These are phyloP conservation scores for Trichothecium roseum DNA, from an alignment of 2,329 filamentous ascomycete genomes.

Conservation along the genomic window DNA sequence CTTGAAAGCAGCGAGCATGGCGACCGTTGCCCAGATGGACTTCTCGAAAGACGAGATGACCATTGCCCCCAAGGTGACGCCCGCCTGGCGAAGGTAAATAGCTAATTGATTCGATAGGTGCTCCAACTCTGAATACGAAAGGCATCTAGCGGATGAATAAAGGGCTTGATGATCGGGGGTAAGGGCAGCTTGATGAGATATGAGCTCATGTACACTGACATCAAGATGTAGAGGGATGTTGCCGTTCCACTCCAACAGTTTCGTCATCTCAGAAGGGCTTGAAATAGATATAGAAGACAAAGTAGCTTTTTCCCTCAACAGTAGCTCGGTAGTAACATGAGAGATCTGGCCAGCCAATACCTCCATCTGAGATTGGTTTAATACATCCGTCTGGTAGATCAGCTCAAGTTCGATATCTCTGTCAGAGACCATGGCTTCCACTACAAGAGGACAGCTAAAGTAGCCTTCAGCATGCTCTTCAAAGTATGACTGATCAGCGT, in stretches of 20 bases:
- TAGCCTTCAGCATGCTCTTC: not conserved
- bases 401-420: constrained; percentile 1
- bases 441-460: constrained; percentile 3
- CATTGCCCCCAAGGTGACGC: constrained; percentile 6
- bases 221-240: constrained; percentile 26
- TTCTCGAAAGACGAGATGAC: constrained; percentile 8
- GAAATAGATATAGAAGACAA: not conserved
- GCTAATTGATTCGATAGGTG: constrained; percentile 17
- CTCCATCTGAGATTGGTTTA: not conserved
- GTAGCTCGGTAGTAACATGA: not conserved
- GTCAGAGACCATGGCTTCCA: not conserved
- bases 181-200: constrained; percentile 24
- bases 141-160: constrained; percentile 14
- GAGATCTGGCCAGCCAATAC: constrained; percentile 3
- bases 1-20: constrained; percentile 7
- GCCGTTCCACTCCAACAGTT: constrained; percentile 37
- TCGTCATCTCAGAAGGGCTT: constrained; percentile 22
- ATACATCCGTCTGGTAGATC: constrained; percentile 3
- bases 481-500: not conserved
- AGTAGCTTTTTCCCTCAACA: not conserved
- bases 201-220: constrained; percentile 36
- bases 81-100: not conserved
- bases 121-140: constrained; percentile 13
- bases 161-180: constrained; percentile 12
- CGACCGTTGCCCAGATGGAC: constrained; percentile 6